Conservation (phyloP, 768 basidiomycete species). For the Termitomyces sp. region DNA sequence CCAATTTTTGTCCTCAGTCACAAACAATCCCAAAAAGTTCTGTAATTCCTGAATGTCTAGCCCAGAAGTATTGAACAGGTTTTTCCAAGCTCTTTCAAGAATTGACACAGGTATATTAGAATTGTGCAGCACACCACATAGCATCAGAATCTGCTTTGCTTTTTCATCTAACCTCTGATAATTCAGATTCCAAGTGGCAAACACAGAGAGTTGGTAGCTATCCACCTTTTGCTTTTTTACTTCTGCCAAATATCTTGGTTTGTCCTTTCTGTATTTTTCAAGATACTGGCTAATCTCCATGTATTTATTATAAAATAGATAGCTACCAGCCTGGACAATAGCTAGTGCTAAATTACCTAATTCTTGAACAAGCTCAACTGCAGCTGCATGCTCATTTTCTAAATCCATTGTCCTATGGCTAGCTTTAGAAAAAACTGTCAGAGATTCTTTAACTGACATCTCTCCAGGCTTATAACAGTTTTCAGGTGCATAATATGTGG, state of each 20-base stretch:
- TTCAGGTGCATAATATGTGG: neutral
- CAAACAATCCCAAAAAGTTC: neutral
- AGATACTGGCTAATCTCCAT: neutral
- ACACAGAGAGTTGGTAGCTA: neutral
- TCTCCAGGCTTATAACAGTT: neutral
- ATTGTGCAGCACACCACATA: too few species aligned
- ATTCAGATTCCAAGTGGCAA: neutral
- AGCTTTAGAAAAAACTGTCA: neutral
- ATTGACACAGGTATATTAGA: too few species aligned
- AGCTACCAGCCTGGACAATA: conserved; percentile 1
- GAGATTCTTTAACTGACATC: neutral
- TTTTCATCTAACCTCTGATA: neutral
- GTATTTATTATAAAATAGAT: neutral
- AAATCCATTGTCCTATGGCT: too few species aligned
- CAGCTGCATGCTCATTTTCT: neutral
- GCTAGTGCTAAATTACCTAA: neutral
- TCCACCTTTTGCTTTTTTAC: too few species aligned
- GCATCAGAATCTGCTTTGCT: too few species aligned
- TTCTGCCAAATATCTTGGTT: too few species aligned
- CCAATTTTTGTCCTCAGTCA: neutral
- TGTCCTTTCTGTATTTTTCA: neutral
- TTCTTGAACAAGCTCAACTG: neutral
- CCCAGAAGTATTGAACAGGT: neutral
- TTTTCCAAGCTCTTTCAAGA: neutral
- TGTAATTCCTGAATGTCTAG: neutral